Evolutionary conservation across 2,329 filamentous ascomycete species (phyloP).

Genomic region (Aspergillus sojae): DNA sequence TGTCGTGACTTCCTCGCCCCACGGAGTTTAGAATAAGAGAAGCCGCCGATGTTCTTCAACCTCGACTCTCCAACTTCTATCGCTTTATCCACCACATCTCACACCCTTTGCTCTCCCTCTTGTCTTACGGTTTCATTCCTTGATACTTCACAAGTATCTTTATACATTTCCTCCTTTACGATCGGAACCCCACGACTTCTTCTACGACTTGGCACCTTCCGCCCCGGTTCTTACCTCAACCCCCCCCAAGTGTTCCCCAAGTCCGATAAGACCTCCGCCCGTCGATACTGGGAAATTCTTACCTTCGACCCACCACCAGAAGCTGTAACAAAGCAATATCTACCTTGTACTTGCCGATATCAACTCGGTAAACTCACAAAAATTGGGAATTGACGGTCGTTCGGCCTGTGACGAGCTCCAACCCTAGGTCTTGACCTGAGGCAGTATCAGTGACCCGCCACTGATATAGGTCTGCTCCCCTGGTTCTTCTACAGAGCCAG

Average conservation of each 20-base stretch:
- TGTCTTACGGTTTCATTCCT: background rate
- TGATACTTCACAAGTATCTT: background rate
- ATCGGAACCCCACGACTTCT: background rate
- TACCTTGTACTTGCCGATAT: background rate
- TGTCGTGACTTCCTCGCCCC: constrained; percentile 11
- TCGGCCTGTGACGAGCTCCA: constrained; percentile 16
- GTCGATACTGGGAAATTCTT: constrained; percentile 9
- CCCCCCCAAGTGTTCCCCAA: background rate
- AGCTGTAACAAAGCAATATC: background rate
- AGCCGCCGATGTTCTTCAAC: constrained; percentile 10
- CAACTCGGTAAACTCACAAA: background rate
- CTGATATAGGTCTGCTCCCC: constrained; percentile 45
- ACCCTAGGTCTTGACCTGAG: constrained; percentile 20
- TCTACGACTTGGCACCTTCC: constrained; percentile 14
- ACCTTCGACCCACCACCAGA: constrained; percentile 8
- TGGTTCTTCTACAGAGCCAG: constrained; percentile 49
- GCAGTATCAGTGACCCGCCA: constrained; percentile 34
- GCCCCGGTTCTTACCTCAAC: constrained; percentile 8
- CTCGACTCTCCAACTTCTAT: constrained; percentile 2
- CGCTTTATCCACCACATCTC: background rate
- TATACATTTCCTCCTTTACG: background rate
- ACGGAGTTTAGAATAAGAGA: constrained; percentile 12
- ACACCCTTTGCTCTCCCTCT: background rate
- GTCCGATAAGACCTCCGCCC: constrained; percentile 27
- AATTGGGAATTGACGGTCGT: constrained; percentile 1